These are phyloP conservation scores for Gracilariopsis chorda DNA, from an alignment of 23 red algal genomes.

Conservation along the genomic window DNA sequence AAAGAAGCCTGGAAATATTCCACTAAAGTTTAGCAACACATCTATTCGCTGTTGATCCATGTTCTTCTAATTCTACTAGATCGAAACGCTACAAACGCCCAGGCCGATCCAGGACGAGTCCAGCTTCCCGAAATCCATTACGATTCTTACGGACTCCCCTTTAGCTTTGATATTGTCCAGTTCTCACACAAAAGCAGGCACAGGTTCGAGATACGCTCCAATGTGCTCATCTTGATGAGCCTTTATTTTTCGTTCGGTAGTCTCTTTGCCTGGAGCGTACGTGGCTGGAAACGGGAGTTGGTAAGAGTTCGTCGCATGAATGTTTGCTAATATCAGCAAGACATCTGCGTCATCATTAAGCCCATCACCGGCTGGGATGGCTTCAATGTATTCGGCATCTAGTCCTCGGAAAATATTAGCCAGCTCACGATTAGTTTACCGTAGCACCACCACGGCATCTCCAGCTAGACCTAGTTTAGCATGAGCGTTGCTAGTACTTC, in stretches of 20 bases:
- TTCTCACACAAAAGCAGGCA: conserved; percentile 67
- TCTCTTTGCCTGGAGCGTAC: conserved; percentile 13
- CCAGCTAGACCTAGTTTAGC: not conserved
- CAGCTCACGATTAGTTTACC: conserved; percentile 19
- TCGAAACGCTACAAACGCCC: conserved; percentile 74
- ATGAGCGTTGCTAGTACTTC: not conserved
- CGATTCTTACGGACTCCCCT: conserved; percentile 65
- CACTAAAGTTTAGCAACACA: conserved; percentile 61
- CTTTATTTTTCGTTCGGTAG: conserved; percentile 13
- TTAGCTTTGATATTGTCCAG: conserved; percentile 77
- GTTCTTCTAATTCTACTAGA: conserved; percentile 9
- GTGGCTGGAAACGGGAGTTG: conserved; percentile 43
- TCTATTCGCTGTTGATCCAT: conserved; percentile 58
- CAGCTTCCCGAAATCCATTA: conserved; percentile 52
- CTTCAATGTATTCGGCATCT: conserved; percentile 53
- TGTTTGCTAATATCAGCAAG: conserved; percentile 67
- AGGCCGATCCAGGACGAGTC: conserved; percentile 43
- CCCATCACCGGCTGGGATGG: conserved; percentile 61
- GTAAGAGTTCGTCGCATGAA: conserved; percentile 71
- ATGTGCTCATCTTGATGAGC: conserved; percentile 22
- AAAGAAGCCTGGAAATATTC: conserved; percentile 70
- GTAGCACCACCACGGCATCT: conserved; percentile 17
- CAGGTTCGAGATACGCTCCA: conserved; percentile 59
- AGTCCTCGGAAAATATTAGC: conserved; percentile 40
- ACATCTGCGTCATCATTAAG: conserved; percentile 55